A percentile compares a stretch with the other conserved stretches of the same genome.
These are phyloP conservation scores for Lachnellula hyalina DNA, from an alignment of 2,329 filamentous ascomycete genomes.

Conservation along the genomic window DNA sequence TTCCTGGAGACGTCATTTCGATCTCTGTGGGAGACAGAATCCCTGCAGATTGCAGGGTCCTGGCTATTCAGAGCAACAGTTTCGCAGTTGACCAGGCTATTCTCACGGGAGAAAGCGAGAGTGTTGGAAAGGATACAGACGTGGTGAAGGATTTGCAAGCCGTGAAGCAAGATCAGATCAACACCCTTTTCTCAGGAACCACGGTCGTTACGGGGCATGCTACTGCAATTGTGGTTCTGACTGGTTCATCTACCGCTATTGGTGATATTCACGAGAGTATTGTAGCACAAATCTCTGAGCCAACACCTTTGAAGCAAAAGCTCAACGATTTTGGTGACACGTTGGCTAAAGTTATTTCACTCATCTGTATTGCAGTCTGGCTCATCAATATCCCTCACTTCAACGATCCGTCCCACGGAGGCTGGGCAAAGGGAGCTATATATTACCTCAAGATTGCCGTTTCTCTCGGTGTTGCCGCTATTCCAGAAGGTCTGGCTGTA, in stretches of 20 bases:
- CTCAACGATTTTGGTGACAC: slow-evolving; percentile 96
- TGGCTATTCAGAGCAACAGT: slow-evolving; percentile 93
- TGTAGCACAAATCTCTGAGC: slow-evolving; percentile 93
- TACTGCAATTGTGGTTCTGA: slow-evolving; percentile 83
- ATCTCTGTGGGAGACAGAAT: slow-evolving; percentile 88
- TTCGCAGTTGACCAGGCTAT: slow-evolving; percentile 97
- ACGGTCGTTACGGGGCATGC: slow-evolving; percentile 94
- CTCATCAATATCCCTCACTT: slow-evolving; percentile 98
- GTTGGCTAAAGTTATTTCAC: slow-evolving; percentile 95
- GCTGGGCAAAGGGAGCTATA: slow-evolving; percentile 93
- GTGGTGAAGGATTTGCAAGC: slow-evolving; percentile 72
- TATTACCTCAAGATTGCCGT: slow-evolving; percentile 99
- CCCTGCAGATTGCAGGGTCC: slow-evolving; percentile 85
- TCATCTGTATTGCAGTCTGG: slow-evolving; percentile 95
- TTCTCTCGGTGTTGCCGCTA: slow-evolving; percentile 94
- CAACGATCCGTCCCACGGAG: slow-evolving; percentile 87
- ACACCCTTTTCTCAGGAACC: slow-evolving; percentile 97
- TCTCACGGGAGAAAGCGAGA: slow-evolving; percentile 95
- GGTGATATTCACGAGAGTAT: slow-evolving; percentile 99
- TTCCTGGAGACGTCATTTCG: slow-evolving; percentile 87
- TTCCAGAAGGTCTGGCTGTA: slow-evolving; percentile 93
- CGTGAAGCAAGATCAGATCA: slow-evolving; percentile 95
- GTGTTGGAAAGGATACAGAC: slow-evolving; percentile 76
- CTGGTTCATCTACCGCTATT: slow-evolving; percentile 86
- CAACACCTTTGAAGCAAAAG: slow-evolving; percentile 96